Evolutionary conservation across 139 green algal genomes (phyloP), one percentile per base, ranked within the genome.

Genomic region (Dunaliella primolecta): DNA sequence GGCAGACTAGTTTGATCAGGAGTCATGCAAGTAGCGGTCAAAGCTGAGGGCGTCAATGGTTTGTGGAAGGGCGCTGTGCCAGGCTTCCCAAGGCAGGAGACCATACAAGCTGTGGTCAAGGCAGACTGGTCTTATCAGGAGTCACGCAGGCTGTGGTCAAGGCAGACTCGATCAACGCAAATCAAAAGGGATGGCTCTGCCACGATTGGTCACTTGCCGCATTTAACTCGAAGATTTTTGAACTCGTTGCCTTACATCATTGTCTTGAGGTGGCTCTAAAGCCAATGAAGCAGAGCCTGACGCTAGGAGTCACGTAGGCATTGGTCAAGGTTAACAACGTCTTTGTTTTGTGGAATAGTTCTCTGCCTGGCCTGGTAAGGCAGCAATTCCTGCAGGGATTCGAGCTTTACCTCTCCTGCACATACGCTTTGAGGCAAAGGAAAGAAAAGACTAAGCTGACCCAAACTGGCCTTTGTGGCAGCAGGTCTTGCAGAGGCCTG

Each of bases 21-120:
- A 0, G 89, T 95, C 20, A 86, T 93, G 36, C 83, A 85, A 0
- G 15, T 81, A 0, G 87, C 96, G 23, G 78, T 95, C 34, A 33
- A 81, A 25, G 36, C 84, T 31, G 91, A 97, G n/a, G 95, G 95
- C 29, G 84, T 95, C 29, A 64, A 34, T 0, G 94, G 94, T 0
- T 86, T 98, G 32, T 98, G 95, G 95, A 89, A 88, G 77, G 95
- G 95, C 38, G 94, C 94, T 64, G 92, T 90, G 38, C 93, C 94
- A 2, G 89, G 87, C 11, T 91, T 95, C 90, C 85, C 95, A 74
- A 36, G 84, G 80, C n/a, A n/a, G n/a, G n/a, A n/a, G n/a, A n/a
- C 1, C 36, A 2, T 1, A 83, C 75, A 23, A 36, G 75, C 75
- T n/a, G 21, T 21, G 21, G 57, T 74, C 57, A 21, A 74, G 21